Evolutionary conservation across 768 basidiomycete species (phyloP), one percentile per base, ranked within the genome.

Genomic region (Lentinula sp.): DNA sequence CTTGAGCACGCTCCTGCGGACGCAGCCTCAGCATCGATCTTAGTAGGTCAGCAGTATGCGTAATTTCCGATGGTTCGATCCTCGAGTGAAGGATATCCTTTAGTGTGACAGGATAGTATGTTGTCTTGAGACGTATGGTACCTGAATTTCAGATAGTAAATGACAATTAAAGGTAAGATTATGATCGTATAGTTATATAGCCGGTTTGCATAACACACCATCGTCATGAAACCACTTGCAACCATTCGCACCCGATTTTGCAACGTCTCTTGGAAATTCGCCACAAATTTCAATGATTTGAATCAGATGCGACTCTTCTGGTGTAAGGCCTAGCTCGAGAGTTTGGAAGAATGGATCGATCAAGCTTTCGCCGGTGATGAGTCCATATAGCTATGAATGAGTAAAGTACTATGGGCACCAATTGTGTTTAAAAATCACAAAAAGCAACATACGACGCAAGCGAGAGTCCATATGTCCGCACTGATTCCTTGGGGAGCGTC

Each of bases 231-330:
- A 71, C 70, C 70, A 71, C 15, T 60, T 56, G 13, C 54, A 16
- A 36, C 63, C 61, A 42, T 63, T 58, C 48, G 53, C 46, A n/a
- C 68, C 69, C 20, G 56, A 42, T n/a, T 48, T 33, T 7, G 70
- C 36, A 23, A 71, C 10, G 13, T 69, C 64, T 2, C 20, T 16
- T 1, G 68, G 69, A 23, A 71, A 64, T 16, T 63, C 60, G 7
- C 69, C 70, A 6, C 67, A 59, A 2, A 71, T 33, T 57, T 71
- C 69, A 20, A 69, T 69, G 33, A 71, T 71, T 55, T 71, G 69
- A 35, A 71, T 71, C 12, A 71, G 54, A 39, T 71, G 69, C 18
- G 70, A 70, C 61, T 71, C 70, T 60, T 71, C 68, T 3, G 62
- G 46, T 6, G 68, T 62, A 10, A 71, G 62, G 7, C 65, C 66